Evolutionary conservation across 2,329 filamentous ascomycete genomes (phyloP), one percentile per base, ranked within the genome.

Genomic region (Pseudopithomyces chartarum): DNA sequence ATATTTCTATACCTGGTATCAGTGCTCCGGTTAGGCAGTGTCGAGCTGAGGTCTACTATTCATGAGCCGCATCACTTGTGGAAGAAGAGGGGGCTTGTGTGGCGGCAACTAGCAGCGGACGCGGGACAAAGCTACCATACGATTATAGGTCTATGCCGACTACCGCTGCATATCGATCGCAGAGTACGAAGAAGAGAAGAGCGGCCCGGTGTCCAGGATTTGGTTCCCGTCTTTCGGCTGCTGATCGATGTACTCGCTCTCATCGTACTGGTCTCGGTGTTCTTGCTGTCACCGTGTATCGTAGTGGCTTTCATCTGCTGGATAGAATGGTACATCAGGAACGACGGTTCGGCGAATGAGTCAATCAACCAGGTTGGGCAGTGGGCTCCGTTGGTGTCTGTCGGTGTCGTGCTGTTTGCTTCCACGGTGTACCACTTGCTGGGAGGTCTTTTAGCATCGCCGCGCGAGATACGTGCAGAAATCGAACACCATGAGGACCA

Each of bases 251-350:
- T 58, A 2, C 19, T 51, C 7, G 51, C 56, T 3, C 33, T 58
- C 10, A 15, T 57, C 0, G 54, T 51, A 6, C 42, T 61, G 8
- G 20, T 58, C n/a, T 53, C 47, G 3, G 59, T 52, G 4, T 47
- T 55, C 6, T 26, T 56, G 6, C 52, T 58, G 32, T 56, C 54
- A 1, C 54, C 51, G 3, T 48, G 29, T 17, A 48, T 61, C 10
- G 54, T 61, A 2, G 46, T 58, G 17, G 59, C 56, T 2, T 61
- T 61, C 43, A 57, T 58, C 3, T 56, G 56, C 47, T 59, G 56
- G 59, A 58, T 58, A 10, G 59, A 58, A 29, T 58, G 58, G 58
- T 61, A 61, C 32, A 61, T 61, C 12, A 45, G 56, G 4, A 61
- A 61, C 33, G 59, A 61, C n/a, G 56, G 59, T 1, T 43, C 54